These are phyloP conservation scores for Lasiodiplodia gonubiensis DNA, from an alignment of 2,329 filamentous ascomycete species.

Conservation along the genomic window DNA sequence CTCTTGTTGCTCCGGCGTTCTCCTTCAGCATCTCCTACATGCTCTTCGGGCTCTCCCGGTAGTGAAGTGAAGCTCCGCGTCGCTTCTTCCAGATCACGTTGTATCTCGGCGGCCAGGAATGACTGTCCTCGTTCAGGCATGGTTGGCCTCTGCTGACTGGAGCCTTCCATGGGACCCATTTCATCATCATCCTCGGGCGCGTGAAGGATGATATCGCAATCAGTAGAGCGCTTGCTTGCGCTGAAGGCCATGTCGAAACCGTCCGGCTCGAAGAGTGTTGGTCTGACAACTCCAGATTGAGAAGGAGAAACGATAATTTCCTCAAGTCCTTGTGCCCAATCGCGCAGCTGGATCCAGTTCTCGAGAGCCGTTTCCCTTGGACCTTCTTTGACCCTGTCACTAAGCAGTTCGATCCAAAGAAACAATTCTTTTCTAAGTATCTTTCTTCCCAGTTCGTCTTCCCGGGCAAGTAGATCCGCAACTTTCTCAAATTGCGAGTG, in stretches of 20 bases:
- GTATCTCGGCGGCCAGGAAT: slow-evolving; percentile 55
- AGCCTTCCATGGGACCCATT: not conserved
- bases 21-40: slow-evolving; percentile 32
- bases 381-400: not conserved
- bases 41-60: slow-evolving; percentile 14
- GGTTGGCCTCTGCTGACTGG: slow-evolving; percentile 44
- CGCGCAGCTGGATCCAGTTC: slow-evolving; percentile 9
- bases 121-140: slow-evolving; percentile 54
- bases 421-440: slow-evolving; percentile 20
- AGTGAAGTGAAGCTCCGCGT: slow-evolving; percentile 12
- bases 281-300: not conserved
- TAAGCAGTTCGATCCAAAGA: slow-evolving; percentile 12
- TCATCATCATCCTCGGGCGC: not conserved
- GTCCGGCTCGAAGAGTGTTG: not conserved
- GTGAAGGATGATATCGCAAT: not conserved
- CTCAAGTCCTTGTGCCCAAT: slow-evolving; percentile 10
- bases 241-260: not conserved
- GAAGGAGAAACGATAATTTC: not conserved
- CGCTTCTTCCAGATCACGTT: slow-evolving; percentile 53
- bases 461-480: slow-evolving; percentile 9
- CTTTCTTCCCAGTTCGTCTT: slow-evolving; percentile 4
- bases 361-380: slow-evolving; percentile 5
- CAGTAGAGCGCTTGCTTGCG: not conserved
- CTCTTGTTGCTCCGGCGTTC: slow-evolving; percentile 45
- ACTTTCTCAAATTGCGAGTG: slow-evolving; percentile 1